These are phyloP conservation scores for Teunomyces aglyptinius DNA, from an alignment of 805 yeast species.

Conservation along the genomic window DNA sequence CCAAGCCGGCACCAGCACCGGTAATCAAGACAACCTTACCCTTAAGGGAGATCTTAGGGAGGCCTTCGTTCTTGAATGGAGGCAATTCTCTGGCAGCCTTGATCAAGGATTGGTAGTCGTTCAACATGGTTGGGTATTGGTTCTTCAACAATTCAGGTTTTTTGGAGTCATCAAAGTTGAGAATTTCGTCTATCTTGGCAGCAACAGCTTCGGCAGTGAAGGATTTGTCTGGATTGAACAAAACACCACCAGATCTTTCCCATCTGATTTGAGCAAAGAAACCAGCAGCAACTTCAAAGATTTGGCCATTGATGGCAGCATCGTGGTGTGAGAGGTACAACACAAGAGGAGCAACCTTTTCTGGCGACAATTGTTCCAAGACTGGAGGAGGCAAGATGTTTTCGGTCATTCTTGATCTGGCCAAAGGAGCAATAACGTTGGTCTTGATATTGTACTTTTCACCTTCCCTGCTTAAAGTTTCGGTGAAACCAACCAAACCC, in stretches of 20 bases:
- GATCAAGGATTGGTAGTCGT: constrained; percentile 66
- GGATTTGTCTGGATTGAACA: constrained; percentile 71
- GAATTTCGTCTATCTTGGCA: constrained; percentile 59
- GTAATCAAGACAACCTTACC: constrained; percentile 88
- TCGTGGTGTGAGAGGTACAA: constrained; percentile 72
- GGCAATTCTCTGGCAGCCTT: constrained; percentile 52
- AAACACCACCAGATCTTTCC: constrained; percentile 88
- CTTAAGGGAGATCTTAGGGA: constrained; percentile 55
- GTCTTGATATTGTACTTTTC: constrained; percentile 75
- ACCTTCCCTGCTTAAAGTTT: constrained; percentile 95
- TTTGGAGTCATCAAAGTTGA: constrained; percentile 57
- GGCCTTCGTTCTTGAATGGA: constrained; percentile 44
- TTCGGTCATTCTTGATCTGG: constrained; percentile 96
- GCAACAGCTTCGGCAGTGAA: constrained; percentile 87
- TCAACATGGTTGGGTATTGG: constrained; percentile 68
- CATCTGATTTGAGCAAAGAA: constrained; percentile 88
- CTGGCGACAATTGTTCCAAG: constrained; percentile 77
- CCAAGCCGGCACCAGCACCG: constrained; percentile 95
- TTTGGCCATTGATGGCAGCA: constrained; percentile 62
- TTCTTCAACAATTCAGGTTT: constrained; percentile 48
- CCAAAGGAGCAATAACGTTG: constrained; percentile 90
- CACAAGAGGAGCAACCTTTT: constrained; percentile 89
- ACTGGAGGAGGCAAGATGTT: constrained; percentile 81
- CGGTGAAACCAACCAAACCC: constrained; percentile 87
- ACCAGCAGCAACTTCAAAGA: constrained; percentile 94